Base-by-base conservation (phyloP, 2,329 filamentous ascomycete genomes). In the Diaporthe humulicola region DNA sequence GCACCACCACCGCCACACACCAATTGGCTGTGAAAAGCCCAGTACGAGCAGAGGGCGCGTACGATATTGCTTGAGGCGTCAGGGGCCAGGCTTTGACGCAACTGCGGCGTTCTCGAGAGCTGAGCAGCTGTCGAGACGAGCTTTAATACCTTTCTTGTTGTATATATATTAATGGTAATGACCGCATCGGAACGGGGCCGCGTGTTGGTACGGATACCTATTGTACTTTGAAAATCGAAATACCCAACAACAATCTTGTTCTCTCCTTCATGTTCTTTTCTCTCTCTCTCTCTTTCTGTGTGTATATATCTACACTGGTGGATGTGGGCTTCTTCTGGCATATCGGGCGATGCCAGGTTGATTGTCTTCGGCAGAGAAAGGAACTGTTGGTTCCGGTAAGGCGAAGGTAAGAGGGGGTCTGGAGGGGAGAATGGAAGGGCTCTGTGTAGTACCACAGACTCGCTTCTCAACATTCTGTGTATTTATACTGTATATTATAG, bases 151-250 rank as follows among this genome's bases (percentile, higher is more conserved):
- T 36, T 30, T 25, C 48, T 70, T 74, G 56, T 61, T 71, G 30
- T 58, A 52, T 70, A 56, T 70, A 69, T 71, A 40, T n/a, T 74
- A 74, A 74, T 71, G 66, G 57, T 71, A 71, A 71, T 71, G 64
- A 69, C 64, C 64, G 48, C 48, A 69, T 69, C 64, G 33, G 64
- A 69, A 40, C 45, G 48, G 48, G 36, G 48, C 64, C 64, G 64
- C 64, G 45, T 69, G 64, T 69, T 54, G 64, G 64, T 54, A 54
- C 33, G 64, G 45, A 69, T 69, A 54, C 64, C 64, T 69, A 28
- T 52, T 67, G 64, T 69, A 69, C 48, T 69, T 40, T 69, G 15
- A 69, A 69, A 30, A 69, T 54, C 48, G 33, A 69, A 69, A 69
- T 69, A 69, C 64, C 64, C 64, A 54, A 54, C 48, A 19, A 54